Conservation (phyloP, 169 alveolate species). For the Plasmodium vivax region DNA sequence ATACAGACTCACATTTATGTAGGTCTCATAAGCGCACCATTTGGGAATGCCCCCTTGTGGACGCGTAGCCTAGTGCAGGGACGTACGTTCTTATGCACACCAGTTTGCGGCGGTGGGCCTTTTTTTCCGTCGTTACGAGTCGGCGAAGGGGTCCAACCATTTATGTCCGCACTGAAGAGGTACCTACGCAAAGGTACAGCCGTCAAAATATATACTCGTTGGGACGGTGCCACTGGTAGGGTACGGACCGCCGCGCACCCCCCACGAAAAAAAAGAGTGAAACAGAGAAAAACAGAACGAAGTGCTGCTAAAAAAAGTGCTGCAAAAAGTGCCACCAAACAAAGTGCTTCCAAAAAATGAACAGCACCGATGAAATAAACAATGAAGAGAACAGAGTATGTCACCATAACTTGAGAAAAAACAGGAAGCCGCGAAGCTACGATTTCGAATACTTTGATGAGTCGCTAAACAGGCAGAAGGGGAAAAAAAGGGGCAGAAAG, state of each 20-base stretch:
- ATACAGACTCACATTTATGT: not conserved
- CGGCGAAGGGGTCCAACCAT: not conserved
- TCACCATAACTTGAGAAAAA: conserved; percentile 68
- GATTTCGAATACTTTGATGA: conserved; percentile 64
- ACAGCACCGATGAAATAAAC: conserved; percentile 28
- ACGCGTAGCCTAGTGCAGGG: not conserved
- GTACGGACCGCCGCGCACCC: not conserved
- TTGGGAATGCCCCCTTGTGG: not conserved
- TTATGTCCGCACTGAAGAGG: not conserved
- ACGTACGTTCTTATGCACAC: not conserved
- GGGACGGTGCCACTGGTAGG: not conserved
- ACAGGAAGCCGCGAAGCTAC: conserved; percentile 62
- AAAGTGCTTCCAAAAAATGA: conserved; percentile 18
- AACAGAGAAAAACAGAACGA: conserved; percentile 11
- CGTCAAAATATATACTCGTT: not conserved
- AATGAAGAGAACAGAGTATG: conserved; percentile 41
- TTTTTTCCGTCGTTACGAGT: not conserved
- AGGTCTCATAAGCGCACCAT: not conserved
- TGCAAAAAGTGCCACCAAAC: not conserved
- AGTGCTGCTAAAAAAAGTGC: no score
- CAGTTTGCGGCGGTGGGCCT: not conserved
- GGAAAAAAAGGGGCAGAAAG: conserved; percentile 34
- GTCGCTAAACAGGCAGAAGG: conserved; percentile 13
- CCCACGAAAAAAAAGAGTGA: not conserved
- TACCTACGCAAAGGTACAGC: not conserved